Evolutionary conservation across 352 stramenopile genomes (phyloP).

Genomic region (Aphanomyces astaci): DNA sequence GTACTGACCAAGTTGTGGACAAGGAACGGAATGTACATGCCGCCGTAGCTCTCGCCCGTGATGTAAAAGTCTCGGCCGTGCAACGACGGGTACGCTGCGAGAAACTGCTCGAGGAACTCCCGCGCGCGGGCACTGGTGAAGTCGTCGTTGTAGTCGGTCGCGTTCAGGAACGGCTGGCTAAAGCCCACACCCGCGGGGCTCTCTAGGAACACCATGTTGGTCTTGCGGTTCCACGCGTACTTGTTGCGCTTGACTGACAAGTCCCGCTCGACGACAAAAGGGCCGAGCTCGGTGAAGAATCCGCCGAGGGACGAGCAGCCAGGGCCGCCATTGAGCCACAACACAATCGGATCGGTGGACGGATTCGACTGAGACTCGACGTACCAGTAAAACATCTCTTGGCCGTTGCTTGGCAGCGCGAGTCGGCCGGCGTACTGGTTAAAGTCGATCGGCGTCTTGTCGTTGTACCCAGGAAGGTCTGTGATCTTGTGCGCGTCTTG

Average conservation of each 20-base stretch:
- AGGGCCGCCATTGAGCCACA: conserved; percentile 90
- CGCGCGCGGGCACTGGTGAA: conserved; percentile 41
- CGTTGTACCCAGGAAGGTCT: conserved; percentile 39
- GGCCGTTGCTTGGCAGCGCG: conserved; percentile 38
- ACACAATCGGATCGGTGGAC: conserved; percentile 61
- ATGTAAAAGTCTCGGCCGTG: conserved; percentile 71
- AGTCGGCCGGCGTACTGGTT: conserved; percentile 61
- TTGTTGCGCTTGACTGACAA: conserved; percentile 51
- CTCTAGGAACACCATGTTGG: conserved; percentile 87
- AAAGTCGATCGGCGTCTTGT: conserved; percentile 37
- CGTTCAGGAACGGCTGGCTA: conserved; percentile 39
- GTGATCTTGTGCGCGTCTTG: conserved; percentile 49
- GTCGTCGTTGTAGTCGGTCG: conserved; percentile 50
- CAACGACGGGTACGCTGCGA: conserved; percentile 66
- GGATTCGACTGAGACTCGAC: conserved; percentile 42
- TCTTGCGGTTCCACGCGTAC: conserved; percentile 82
- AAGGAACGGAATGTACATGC: conserved; percentile 81
- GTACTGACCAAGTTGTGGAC: conserved; percentile 52
- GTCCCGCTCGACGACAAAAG: conserved; percentile 50
- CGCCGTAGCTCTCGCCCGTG: conserved; percentile 81
- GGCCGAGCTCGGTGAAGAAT: conserved; percentile 76
- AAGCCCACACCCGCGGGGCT: conserved; percentile 84
- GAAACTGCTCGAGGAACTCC: conserved; percentile 63
- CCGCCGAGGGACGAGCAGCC: conserved; percentile 75
- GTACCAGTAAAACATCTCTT: conserved; percentile 74